Percentiles rank a stretch among this genome's conserved stretches.
Evolutionary conservation across 148 eudicot species (phyloP).

Genomic region (Vaccinium macrocarpon): DNA sequence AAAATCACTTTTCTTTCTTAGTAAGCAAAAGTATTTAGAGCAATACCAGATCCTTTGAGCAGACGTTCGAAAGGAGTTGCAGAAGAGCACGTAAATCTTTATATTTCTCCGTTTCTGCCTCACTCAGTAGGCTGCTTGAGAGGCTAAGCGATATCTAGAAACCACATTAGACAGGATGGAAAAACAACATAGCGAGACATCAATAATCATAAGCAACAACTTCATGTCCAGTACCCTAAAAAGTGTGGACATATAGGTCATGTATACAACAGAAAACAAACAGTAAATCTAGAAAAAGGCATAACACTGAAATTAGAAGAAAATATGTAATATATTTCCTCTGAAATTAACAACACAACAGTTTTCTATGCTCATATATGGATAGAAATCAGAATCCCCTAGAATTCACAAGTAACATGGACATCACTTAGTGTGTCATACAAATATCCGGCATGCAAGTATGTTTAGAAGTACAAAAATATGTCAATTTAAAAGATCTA

Average conservation of each 20-base stretch:
- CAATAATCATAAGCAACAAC: not conserved
- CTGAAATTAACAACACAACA: not conserved
- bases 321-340: not conserved
- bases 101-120: conserved; percentile 81
- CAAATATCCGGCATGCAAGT: not conserved
- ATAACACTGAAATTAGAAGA: not conserved
- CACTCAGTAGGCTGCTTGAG: conserved; percentile 72
- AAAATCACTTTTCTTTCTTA: not conserved
- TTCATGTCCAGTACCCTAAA: not conserved
- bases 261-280: not conserved
- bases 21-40: conserved; percentile 14
- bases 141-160: conserved; percentile 63
- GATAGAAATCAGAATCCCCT: conserved; percentile 9
- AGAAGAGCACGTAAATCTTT: conserved; percentile 89
- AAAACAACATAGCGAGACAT: not conserved
- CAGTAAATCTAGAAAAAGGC: not conserved
- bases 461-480: not conserved
- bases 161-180: not conserved
- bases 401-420: conserved; percentile 8
- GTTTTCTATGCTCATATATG: not conserved
- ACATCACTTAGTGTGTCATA: not conserved
- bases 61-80: conserved; percentile 76
- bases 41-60: conserved; percentile 89
- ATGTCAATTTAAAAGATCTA: not conserved
- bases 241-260: not conserved